Percentiles rank a stretch among this genome's conserved stretches.
Evolutionary conservation across 2,329 filamentous ascomycete genomes (phyloP).

Genomic region (Dendrostoma leiphaemia): DNA sequence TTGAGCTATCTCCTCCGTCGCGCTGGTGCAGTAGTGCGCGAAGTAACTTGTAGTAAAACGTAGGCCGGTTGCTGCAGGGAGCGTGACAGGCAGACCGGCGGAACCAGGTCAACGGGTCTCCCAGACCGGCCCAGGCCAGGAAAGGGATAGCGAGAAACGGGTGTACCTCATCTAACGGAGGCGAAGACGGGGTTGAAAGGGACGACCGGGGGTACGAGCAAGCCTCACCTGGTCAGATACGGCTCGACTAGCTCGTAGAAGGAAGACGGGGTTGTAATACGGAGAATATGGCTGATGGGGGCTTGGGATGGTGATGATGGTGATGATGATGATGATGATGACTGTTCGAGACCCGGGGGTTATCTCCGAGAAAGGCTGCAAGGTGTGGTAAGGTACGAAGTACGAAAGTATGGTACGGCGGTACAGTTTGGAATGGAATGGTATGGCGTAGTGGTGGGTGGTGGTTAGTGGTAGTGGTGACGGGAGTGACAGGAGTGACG

Average conservation of each 20-base stretch:
- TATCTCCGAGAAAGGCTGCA: no score
- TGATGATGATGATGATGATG: neutral
- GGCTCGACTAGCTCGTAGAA: neutral
- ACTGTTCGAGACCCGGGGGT: neutral
- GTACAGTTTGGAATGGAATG: neutral
- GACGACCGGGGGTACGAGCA: neutral
- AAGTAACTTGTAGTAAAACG: no score
- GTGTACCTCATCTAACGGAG: constrained; percentile 9
- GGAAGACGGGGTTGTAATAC: neutral
- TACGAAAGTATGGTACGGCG: no score
- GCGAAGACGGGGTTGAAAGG: neutral
- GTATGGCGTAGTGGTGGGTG: neutral
- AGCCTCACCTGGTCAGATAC: neutral
- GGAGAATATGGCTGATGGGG: neutral
- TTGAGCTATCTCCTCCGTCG: no score
- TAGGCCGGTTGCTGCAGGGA: no score
- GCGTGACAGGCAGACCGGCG: neutral
- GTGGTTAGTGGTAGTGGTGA: neutral
- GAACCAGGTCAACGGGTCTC: neutral
- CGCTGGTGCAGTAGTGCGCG: no score
- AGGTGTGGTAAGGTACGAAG: no score
- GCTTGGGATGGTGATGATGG: neutral
- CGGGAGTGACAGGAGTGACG: neutral
- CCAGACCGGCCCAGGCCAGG: neutral
- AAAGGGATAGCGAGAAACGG: neutral